A percentile compares a stretch with the other conserved stretches of the same genome.
Evolutionary conservation across 345 rosid species (phyloP).

Genomic region (Salix suchowensis): DNA sequence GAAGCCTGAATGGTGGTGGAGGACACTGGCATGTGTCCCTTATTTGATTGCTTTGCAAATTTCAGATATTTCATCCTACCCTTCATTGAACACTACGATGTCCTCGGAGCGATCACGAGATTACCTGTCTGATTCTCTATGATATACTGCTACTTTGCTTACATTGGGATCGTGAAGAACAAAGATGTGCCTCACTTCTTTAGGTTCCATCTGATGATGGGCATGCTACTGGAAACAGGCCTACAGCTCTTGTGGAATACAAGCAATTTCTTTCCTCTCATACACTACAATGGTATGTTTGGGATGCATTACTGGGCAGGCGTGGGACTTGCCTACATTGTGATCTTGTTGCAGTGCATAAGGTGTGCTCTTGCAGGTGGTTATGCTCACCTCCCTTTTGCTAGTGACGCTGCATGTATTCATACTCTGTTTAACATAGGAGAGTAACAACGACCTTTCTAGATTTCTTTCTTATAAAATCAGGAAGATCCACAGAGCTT

Average conservation of each 20-base stretch:
- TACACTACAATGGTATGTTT: constrained; percentile 60
- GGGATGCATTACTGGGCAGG: constrained; percentile 72
- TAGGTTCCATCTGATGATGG: constrained; percentile 89
- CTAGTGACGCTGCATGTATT: constrained; percentile 66
- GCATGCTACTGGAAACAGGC: constrained; percentile 65
- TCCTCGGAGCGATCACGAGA: constrained; percentile 51
- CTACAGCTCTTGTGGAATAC: constrained; percentile 62
- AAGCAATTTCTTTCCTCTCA: constrained; percentile 66
- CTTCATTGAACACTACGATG: constrained; percentile 47
- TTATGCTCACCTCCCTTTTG: constrained; percentile 54
- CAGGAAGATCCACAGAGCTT: not conserved
- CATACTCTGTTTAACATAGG: constrained; percentile 66
- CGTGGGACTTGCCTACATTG: constrained; percentile 52
- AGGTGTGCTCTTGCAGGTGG: constrained; percentile 62
- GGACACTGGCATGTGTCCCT: constrained; percentile 67
- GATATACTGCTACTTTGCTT: constrained; percentile 57
- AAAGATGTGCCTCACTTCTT: constrained; percentile 71
- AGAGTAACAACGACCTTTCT: constrained; percentile 23
- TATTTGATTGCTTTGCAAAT: constrained; percentile 73
- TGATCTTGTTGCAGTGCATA: constrained; percentile 55
- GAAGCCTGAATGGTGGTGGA: constrained; percentile 87
- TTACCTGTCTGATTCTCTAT: constrained; percentile 71
- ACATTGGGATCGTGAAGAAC: constrained; percentile 59
- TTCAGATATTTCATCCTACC: constrained; percentile 71
- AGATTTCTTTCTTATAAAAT: not conserved